Evolutionary conservation across 768 basidiomycete genomes (phyloP).

Genomic region (Hygrophoropsis aurantiaca): DNA sequence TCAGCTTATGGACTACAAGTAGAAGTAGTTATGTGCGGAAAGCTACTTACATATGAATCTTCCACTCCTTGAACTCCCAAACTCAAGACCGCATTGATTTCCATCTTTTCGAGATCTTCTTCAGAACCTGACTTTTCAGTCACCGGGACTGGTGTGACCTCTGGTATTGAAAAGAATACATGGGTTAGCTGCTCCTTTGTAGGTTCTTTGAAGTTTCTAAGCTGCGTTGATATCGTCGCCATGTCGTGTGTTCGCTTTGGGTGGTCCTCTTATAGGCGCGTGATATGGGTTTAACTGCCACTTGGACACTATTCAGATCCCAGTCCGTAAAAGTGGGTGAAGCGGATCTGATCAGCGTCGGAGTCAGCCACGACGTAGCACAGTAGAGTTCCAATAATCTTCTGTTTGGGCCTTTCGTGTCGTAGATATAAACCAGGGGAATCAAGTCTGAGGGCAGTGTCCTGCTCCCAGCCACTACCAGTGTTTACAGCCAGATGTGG

Average conservation of each 20-base stretch:
- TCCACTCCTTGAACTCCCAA: constrained; percentile 77
- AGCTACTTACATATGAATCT: constrained; percentile 82
- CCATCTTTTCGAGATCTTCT: constrained; percentile 66
- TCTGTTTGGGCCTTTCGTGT: no score
- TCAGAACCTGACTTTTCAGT: constrained; percentile 29
- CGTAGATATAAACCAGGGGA: no score
- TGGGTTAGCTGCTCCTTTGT: constrained; percentile 83
- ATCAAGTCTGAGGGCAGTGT: no score
- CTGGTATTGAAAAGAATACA: constrained; percentile 84
- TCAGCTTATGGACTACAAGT: not conserved
- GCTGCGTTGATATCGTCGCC: constrained; percentile 83
- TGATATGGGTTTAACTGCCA: no score
- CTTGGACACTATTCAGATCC: no score
- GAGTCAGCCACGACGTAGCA: no score
- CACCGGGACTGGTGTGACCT: constrained; percentile 25
- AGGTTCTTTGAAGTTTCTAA: constrained; percentile 91
- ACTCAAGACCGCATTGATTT: constrained; percentile 87
- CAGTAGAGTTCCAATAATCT: no score
- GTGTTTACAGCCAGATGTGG: no score
- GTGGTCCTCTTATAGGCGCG: no score
- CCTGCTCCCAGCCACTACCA: no score
- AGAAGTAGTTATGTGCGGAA: not conserved
- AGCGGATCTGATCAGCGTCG: no score
- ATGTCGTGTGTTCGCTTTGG: constrained; percentile 33
- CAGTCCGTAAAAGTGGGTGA: no score